phyloP scores from a whole-genome alignment of 176 grass and related monocot species.

The Oryza meyeriana region DNA sequence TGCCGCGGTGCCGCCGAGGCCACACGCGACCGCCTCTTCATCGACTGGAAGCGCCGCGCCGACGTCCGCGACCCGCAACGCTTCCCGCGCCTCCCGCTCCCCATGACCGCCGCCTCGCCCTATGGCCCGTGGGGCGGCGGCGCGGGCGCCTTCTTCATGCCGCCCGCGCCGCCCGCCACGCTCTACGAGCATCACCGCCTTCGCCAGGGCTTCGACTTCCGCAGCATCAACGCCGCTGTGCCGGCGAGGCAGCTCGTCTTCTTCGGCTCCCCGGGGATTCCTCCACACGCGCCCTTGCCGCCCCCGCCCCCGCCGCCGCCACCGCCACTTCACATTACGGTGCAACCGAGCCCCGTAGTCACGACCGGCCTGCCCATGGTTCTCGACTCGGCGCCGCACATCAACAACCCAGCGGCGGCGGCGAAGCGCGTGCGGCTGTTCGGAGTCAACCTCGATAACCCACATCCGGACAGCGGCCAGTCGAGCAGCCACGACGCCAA shows the following conservation, averaged over 20 bases:
- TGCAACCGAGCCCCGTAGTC: constrained; percentile 33
- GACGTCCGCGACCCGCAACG: constrained; percentile 45
- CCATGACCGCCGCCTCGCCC: constrained; percentile 23
- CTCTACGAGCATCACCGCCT: constrained; percentile 89
- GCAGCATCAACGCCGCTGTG: constrained; percentile 14
- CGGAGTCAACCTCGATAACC: constrained; percentile 89
- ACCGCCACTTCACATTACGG: constrained; percentile 40
- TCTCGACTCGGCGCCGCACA: constrained; percentile 64
- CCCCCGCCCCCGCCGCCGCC: neutral
- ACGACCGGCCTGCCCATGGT: constrained; percentile 44
- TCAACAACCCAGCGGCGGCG: constrained; percentile 31
- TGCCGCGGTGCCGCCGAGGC: constrained; percentile 55
- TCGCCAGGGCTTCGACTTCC: constrained; percentile 55
- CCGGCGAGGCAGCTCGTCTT: constrained; percentile 42
- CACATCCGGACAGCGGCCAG: constrained; percentile 31
- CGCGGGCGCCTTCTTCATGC: constrained; percentile 48
- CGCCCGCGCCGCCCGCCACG: constrained; percentile 52
- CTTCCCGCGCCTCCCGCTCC: constrained; percentile 41
- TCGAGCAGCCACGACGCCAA: constrained; percentile 37
- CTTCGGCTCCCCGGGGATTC: constrained; percentile 38
- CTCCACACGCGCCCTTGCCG: constrained; percentile 39
- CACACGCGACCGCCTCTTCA: constrained; percentile 68
- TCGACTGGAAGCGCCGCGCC: constrained; percentile 82
- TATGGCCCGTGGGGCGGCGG: constrained; percentile 42
- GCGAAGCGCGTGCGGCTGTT: constrained; percentile 87